Base-by-base conservation (phyloP, 495 filamentous ascomycete genomes). In the Annulohypoxylon moriforme region DNA sequence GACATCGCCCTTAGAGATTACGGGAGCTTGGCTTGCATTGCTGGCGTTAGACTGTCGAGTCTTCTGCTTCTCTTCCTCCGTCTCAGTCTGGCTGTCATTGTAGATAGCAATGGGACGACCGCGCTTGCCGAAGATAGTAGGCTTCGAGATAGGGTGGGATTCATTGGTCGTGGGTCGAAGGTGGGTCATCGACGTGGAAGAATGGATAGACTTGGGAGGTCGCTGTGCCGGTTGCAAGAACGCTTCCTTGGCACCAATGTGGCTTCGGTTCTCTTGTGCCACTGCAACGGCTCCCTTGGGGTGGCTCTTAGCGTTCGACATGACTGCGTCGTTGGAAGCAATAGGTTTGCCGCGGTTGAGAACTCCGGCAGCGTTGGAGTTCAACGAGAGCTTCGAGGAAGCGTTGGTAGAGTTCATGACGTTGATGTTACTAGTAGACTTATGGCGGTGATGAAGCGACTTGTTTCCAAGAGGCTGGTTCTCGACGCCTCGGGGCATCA, bases 351-450 rank as follows among this genome's bases (percentile, higher is more conserved):
- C 78, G 14, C 85, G 91, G 85, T 90, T 95, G 36, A 94, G 84
- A 75, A 97, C 94, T 14, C 87, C 91, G 78, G 96, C 93, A 14
- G 88, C 92, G 38, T 89, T 89, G 66, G 93, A 88, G 81, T 93
- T 93, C 24, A 90, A 83, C 42, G 85, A 87, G 57, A 87, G 87
- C 79, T 92, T 95, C 56, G 47, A 25, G 1, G 46, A 1, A 36
- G 85, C 85, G 56, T 84, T 87, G 18, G 83, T 85, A 50, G 87
- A 82, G 14, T 85, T 70, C 68, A 82, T 61, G 61, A 89, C 80
- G 24, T 83, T 81, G 49, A 94, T 80, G 47, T 90, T 91, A 20
- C 92, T 86, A 8, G 88, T 90, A 0, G 93, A 96, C 79, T 94
- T 97, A 82, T 93, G 91, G 25, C 90, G 90, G 74, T 95, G 90